Evolutionary conservation across 2,329 filamentous ascomycete genomes (phyloP), one percentile per base, ranked within the genome.

Genomic region (Pseudocercospora fijiensis): DNA sequence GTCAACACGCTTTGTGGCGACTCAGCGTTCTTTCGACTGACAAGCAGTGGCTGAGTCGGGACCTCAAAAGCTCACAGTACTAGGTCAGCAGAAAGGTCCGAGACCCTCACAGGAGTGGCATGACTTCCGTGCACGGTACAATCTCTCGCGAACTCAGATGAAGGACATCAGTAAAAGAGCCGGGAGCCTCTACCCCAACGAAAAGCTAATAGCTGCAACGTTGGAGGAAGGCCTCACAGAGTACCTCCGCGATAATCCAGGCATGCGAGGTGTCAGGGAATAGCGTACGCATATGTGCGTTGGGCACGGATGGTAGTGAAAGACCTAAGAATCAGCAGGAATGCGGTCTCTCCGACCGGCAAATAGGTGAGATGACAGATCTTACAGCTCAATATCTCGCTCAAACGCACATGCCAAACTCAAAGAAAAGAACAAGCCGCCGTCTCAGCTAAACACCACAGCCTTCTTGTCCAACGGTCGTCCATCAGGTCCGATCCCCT

Each of bases 401-500:
- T 49, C 22, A 20, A 49, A 49, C 45, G 45, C 45, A 24, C n/a
- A 24, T 49, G 18, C 18, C 45, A 49, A 16, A 49, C 22, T 20
- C 45, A 49, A 49, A 24, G 45, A 49, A 49, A 49, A 11, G 18
- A 13, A 11, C 13, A 13, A 13, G 45, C 22, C 18, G 18, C 45
- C 18, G 20, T 26, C 33, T 84, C 75, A 90, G 64, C 88, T 91
- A 78, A 98, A 98, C 75, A 91, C 96, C 64, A 98, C 92, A 75
- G 96, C 96, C 81, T 97, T 97, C 66, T 93, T 92, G 81, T 98
- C 94, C 75, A 88, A 85, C 66, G 95, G 95, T 71, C 88, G 81
- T 4, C 95, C 95, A 78, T 99, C 95, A 4, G 90, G 84, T 1
- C 88, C 92, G 75, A 99, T 97, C 58, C 91, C 90, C 73, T 96